A percentile compares a stretch with the other conserved stretches of the same genome.
These are phyloP conservation scores for Aureobasidium mangrovei DNA, from an alignment of 2,329 filamentous ascomycete genomes.

Conservation along the genomic window DNA sequence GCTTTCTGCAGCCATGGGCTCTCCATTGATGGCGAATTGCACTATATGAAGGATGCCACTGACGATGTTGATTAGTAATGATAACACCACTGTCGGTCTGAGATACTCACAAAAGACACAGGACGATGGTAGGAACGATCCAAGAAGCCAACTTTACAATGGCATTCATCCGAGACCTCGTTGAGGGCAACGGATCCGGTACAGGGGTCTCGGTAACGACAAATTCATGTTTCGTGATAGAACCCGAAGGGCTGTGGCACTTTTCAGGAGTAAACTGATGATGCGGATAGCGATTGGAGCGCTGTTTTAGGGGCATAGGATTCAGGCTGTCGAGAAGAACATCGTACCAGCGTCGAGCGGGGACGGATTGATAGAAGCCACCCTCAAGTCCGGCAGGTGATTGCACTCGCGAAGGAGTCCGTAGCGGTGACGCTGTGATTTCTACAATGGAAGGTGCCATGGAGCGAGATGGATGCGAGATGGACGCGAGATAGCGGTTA, in stretches of 20 bases:
- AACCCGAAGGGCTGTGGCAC: neutral
- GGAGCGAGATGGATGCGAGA: neutral
- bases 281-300: neutral
- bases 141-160: neutral
- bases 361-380: conserved; percentile 4
- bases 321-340: neutral
- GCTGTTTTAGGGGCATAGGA: conserved; percentile 1
- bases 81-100: neutral
- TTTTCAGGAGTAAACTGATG: neutral
- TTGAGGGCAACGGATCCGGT: neutral
- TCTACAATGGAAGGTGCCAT: conserved; percentile 1
- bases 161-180: neutral
- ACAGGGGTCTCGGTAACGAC: neutral
- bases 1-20: conserved; percentile 26
- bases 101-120: conserved; percentile 15
- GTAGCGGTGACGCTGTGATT: neutral
- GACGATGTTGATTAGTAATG: neutral
- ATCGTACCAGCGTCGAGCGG: neutral
- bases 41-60: conserved; percentile 36
- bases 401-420: neutral
- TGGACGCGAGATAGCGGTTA: too few species aligned
- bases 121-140: conserved; percentile 9
- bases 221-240: neutral
- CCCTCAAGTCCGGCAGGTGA: neutral
- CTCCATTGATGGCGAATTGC: conserved; percentile 31